Conservation (phyloP, 2,329 filamentous ascomycete species). For the Boeremia lycopersici region DNA sequence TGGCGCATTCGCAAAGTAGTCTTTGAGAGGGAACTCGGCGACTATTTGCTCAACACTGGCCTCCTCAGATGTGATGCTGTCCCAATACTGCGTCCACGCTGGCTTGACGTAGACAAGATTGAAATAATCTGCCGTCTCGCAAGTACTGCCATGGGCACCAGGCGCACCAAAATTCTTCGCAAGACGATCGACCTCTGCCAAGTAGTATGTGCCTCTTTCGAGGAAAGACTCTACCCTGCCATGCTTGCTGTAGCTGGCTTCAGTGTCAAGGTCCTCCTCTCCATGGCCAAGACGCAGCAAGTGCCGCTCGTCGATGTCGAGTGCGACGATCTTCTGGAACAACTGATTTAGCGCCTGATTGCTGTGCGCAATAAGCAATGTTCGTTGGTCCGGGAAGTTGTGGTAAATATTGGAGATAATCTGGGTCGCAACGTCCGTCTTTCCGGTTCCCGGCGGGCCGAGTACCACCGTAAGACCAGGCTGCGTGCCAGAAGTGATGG, state of each 20-base stretch:
- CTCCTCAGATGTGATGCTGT: constrained; percentile 63
- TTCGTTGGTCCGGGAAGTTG: constrained; percentile 92
- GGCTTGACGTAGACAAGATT: constrained; percentile 89
- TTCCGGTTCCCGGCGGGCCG: constrained; percentile 93
- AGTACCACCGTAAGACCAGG: constrained; percentile 93
- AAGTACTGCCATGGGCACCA: constrained; percentile 93
- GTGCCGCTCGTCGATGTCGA: constrained; percentile 96
- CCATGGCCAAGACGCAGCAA: constrained; percentile 90
- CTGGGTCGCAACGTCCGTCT: constrained; percentile 98
- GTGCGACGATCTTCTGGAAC: constrained; percentile 95
- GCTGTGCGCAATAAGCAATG: constrained; percentile 90
- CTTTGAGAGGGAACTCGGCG: constrained; percentile 81
- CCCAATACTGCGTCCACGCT: constrained; percentile 84
- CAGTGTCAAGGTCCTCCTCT: constrained; percentile 88
- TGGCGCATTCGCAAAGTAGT: constrained; percentile 85
- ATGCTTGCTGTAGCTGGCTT: constrained; percentile 89
- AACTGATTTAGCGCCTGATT: constrained; percentile 98
- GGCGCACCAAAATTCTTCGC: constrained; percentile 84
- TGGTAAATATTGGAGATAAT: constrained; percentile 99
- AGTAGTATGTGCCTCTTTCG: constrained; percentile 78
- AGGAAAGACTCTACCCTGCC: constrained; percentile 95
- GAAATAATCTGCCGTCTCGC: constrained; percentile 97
- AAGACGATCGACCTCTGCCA: constrained; percentile 84
- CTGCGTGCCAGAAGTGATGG: constrained; percentile 91
- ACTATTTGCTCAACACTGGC: constrained; percentile 67